Base-by-base conservation (phyloP, 192 early-diverging fungal species). In the Rhizoclosmatium sp. region DNA sequence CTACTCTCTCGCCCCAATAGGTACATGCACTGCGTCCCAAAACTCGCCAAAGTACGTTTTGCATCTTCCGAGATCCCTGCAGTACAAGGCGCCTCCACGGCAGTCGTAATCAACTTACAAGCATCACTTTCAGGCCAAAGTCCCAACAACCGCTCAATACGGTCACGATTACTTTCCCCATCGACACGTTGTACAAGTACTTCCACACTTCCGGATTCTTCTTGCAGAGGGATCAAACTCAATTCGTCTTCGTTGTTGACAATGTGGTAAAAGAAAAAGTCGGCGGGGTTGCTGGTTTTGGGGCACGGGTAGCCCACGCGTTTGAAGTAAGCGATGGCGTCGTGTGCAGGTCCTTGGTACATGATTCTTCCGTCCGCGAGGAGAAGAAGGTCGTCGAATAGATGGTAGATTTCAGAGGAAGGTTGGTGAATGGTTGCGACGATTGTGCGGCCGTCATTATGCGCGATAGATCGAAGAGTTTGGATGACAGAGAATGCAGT, bases 361-460 rank as follows among this genome's bases (percentile, higher is more conserved):
- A 93, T 91, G 48, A 92, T 85, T 40, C 87, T 84, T n/a, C 92
- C 92, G 65, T 93, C 88, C 1, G 88, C 83, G 47, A 94, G 82
- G 31, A 94, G 59, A 10, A 93, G 71, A 19, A 94, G 81, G 42
- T 93, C 91, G 75, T 94, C 92, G 44, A 94, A 90, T 51, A 92
- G 66, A 79, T 87, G 82, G 69, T 87, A 90, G 65, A 89, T 87
- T 48, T 91, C 88, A 3, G 85, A 85, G 23, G 87, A 89, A 10
- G 89, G 91, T 83, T 92, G 80, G 58, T 84, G 81, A 42, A 82
- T 80, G 3, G 82, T 80, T 46, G 79, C 75, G 12, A 81, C 62
- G 40, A 83, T 62, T 4, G 82, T 81, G 45, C 87, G 87, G 4
- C 81, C 84, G 58, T 65, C 76, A 0, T 48, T 42, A 54, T 75